phyloP scores from a whole-genome alignment of 495 filamentous ascomycete genomes.

The Paragyromitra xinjiangensis region DNA sequence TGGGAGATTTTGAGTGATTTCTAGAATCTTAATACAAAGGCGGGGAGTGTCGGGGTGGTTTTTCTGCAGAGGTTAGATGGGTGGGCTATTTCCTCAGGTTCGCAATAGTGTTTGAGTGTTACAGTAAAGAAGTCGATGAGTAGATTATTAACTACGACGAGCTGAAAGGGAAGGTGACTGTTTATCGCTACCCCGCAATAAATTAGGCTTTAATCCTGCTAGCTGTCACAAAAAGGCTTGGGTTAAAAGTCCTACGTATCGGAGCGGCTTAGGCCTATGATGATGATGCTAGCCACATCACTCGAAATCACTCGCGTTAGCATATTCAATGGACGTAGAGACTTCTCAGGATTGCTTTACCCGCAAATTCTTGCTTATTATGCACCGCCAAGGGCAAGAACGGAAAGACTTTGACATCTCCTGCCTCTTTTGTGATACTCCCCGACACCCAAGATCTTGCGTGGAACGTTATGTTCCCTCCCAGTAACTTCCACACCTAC shows the following conservation, averaged over 20 bases:
- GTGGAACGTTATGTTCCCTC: background rate
- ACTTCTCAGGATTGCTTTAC: slow-evolving; percentile 1
- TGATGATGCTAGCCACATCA: background rate
- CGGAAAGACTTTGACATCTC: background rate
- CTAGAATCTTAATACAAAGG: background rate
- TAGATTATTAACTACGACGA: background rate
- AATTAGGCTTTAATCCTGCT: background rate
- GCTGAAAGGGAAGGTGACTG: no score
- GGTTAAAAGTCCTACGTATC: background rate
- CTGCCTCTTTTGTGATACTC: background rate
- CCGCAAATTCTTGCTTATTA: background rate
- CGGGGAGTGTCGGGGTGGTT: background rate
- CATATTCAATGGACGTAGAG: background rate
- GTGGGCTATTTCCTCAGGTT: no score
- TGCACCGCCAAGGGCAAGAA: no score
- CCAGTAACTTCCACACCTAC: background rate
- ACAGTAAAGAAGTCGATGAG: background rate
- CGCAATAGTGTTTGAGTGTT: background rate
- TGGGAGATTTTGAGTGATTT: slow-evolving; percentile 7
- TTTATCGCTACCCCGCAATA: no score
- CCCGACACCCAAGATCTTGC: no score
- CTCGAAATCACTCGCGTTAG: background rate
- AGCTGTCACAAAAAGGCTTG: background rate
- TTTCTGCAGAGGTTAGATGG: background rate
- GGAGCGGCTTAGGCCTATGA: background rate